Percentiles rank a stretch among this genome's conserved stretches.
phyloP scores from a whole-genome alignment of 2,329 filamentous ascomycete genomes.

The Microcyclospora pomicola region DNA sequence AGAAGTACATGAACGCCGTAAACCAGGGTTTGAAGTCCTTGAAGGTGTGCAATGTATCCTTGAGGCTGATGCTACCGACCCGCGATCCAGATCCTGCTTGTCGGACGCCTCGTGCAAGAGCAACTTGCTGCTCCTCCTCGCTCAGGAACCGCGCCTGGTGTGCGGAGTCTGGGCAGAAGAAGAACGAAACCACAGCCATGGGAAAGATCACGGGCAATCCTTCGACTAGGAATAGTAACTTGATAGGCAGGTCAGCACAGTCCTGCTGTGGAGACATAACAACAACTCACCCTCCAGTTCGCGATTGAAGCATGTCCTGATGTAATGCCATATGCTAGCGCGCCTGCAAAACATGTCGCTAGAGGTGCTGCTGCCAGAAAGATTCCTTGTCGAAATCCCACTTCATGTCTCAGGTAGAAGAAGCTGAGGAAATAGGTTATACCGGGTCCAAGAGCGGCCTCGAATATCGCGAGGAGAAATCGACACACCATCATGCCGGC shows the following conservation, averaged over 20 bases:
- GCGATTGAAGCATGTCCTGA: slow-evolving; percentile 42
- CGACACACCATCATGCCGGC: slow-evolving; percentile 35
- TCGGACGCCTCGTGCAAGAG: slow-evolving; percentile 29
- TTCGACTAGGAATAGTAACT: slow-evolving; percentile 48
- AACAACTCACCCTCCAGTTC: slow-evolving; percentile 37
- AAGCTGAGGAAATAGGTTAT: slow-evolving; percentile 51
- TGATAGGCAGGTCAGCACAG: too few species aligned
- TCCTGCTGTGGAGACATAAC: too few species aligned
- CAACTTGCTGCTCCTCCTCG: slow-evolving; percentile 44
- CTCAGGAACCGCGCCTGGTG: slow-evolving; percentile 40
- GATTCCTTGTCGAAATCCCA: slow-evolving; percentile 43
- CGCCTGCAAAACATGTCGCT: slow-evolving; percentile 66
- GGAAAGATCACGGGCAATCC: slow-evolving; percentile 43
- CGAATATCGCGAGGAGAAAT: slow-evolving; percentile 32
- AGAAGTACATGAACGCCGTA: slow-evolving; percentile 40
- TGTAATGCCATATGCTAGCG: slow-evolving; percentile 50
- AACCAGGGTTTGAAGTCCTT: slow-evolving; percentile 18
- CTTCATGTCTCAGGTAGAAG: slow-evolving; percentile 45
- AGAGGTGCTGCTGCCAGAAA: slow-evolving; percentile 46
- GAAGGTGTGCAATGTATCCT: slow-evolving; percentile 36
- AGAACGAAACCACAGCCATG: slow-evolving; percentile 41
- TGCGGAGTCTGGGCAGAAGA: slow-evolving; percentile 38
- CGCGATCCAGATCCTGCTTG: slow-evolving; percentile 36
- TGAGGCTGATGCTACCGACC: slow-evolving; percentile 28
- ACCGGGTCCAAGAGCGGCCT: slow-evolving; percentile 28